Evolutionary conservation across 2,329 filamentous ascomycete species (phyloP), one percentile per base, ranked within the genome.

Genomic region (Colletotrichum melonis): DNA sequence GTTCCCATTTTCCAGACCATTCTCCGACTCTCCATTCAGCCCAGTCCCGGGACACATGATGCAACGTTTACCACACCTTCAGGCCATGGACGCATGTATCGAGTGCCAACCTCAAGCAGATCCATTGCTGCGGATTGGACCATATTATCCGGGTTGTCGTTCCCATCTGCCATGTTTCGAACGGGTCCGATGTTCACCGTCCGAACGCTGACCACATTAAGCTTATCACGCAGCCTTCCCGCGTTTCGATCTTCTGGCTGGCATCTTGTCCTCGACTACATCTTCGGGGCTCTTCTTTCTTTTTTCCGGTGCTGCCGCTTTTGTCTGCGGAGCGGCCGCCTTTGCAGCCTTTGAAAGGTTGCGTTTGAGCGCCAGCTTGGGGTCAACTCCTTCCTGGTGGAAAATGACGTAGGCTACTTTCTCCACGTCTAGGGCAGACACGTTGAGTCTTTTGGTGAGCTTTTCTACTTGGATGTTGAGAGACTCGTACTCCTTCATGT

Each of bases 401-500:
- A 93, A 88, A 63, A 94, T 79, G 11, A 94, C 92, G 78, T 91
- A 94, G 2, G 93, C 93, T 22, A 92, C 92, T 79, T 88, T 92
- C 81, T 95, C 93, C 5, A 92, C 82, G 42, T 94, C 90, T 54
- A 90, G 85, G 1, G 92, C 92, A 38, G 81, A 84, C 1, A 91
- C 88, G 5, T 80, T 82, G 8, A 93, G 83, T 58, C 89, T 85
- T 60, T 82, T 78, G 56, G 82, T 79, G 60, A 93, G 75, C 26
- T 78, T 76, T 14, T 81, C 79, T 1, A 87, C 85, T 64, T 82
- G 79, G 5, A 79, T 78, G 46, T 86, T 84, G 28, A 96, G 80
- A n/a, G 83, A 81, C 54, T 84, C 80, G 76, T 95, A 96, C 82
- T 95, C 93, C 76, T 91, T 91, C 24, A 83, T 81, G 55, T 87